phyloP scores from a whole-genome alignment of 345 rosid species.

The Pseudoturritis turrita region DNA sequence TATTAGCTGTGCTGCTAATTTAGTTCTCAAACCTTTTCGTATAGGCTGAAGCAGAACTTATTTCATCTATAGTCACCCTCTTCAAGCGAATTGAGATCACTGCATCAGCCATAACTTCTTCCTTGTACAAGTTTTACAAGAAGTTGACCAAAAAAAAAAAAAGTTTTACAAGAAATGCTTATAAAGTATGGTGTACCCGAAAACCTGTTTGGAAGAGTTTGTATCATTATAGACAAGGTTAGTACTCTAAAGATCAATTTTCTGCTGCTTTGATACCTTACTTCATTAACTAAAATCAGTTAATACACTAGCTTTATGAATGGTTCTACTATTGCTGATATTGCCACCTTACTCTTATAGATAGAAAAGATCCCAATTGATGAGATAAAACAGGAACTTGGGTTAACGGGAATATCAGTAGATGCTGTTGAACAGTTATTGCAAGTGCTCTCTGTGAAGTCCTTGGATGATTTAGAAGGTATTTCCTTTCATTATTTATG shows the following conservation, averaged over 20 bases:
- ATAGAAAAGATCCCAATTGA: slow-evolving; percentile 71
- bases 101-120: slow-evolving; percentile 30
- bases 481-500: not conserved
- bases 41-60: slow-evolving; percentile 95
- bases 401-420: slow-evolving; percentile 56
- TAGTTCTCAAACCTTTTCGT: not conserved
- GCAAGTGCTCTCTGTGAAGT: slow-evolving; percentile 72
- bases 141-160: too few species aligned
- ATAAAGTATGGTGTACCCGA: not conserved
- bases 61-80: slow-evolving; percentile 74
- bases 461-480: slow-evolving; percentile 82
- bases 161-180: slow-evolving; percentile 47
- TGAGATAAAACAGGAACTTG: slow-evolving; percentile 74
- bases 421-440: slow-evolving; percentile 64
- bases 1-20: not conserved
- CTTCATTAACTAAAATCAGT: not conserved
- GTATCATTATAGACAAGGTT: slow-evolving; percentile 1
- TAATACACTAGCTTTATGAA: not conserved
- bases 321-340: not conserved
- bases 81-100: slow-evolving; percentile 82
- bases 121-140: slow-evolving; percentile 59
- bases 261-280: too few species aligned
- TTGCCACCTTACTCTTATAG: slow-evolving; percentile 32
- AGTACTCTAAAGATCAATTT: too few species aligned
- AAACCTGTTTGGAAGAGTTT: too few species aligned